Conservation (phyloP, 352 stramenopile genomes). For the Pythium aquatile region DNA sequence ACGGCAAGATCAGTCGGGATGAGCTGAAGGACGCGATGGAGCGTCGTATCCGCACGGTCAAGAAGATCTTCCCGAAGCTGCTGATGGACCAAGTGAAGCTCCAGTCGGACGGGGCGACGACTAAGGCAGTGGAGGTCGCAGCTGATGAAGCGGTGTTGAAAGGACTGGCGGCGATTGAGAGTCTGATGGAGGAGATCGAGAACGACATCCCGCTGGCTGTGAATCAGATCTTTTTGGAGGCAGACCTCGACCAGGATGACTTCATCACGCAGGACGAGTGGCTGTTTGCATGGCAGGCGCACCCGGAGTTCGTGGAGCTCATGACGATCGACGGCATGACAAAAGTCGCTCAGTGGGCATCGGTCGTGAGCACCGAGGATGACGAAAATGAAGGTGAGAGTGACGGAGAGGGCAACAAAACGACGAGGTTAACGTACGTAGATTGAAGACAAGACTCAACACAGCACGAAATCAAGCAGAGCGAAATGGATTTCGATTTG, state of each 20-base stretch:
- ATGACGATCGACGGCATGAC: constrained; percentile 86
- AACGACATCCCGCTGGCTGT: constrained; percentile 80
- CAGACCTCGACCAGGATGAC: constrained; percentile 73
- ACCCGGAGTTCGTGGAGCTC: constrained; percentile 81
- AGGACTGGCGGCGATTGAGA: constrained; percentile 57
- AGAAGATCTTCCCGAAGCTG: constrained; percentile 74
- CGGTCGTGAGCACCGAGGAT: constrained; percentile 42
- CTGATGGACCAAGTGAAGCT: constrained; percentile 69
- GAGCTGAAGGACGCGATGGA: constrained; percentile 72
- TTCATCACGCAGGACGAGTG: constrained; percentile 80
- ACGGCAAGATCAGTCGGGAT: constrained; percentile 78
- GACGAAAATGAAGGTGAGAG: constrained; percentile 27
- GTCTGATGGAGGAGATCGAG: constrained; percentile 77
- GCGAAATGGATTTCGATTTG: neutral
- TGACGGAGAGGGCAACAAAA: constrained; percentile 32
- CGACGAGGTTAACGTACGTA: constrained; percentile 59
- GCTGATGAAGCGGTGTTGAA: constrained; percentile 53
- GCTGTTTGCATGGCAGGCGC: constrained; percentile 75
- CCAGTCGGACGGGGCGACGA: constrained; percentile 51
- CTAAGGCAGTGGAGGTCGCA: constrained; percentile 32
- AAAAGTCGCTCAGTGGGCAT: constrained; percentile 79
- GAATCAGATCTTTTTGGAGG: constrained; percentile 82
- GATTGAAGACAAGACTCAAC: constrained; percentile 33
- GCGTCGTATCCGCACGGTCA: constrained; percentile 62
- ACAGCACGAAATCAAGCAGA: neutral